phyloP scores from a whole-genome alignment of 2,329 filamentous ascomycete species.

The Scolecobasidium constrictum region DNA sequence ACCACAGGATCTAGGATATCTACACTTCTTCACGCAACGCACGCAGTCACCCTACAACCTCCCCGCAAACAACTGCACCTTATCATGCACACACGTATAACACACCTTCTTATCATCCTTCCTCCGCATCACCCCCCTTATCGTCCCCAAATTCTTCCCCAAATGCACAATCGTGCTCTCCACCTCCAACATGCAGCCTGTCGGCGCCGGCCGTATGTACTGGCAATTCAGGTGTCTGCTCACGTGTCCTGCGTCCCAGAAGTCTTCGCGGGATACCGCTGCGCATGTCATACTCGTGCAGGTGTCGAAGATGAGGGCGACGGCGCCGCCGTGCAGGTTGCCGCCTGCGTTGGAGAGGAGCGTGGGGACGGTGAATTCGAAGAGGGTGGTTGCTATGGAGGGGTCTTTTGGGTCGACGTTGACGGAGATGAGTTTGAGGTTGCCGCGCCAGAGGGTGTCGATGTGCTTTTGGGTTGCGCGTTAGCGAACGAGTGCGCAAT shows the following conservation, averaged over 20 bases:
- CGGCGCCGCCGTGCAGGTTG: slow-evolving; percentile 44
- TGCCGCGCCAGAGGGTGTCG: slow-evolving; percentile 19
- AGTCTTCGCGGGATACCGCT: slow-evolving; percentile 20
- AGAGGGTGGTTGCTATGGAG: slow-evolving; percentile 27
- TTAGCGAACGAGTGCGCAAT: neutral
- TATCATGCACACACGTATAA: slow-evolving; percentile 29
- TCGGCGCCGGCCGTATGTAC: slow-evolving; percentile 31
- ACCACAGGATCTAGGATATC: no score
- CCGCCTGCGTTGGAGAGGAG: slow-evolving; percentile 36
- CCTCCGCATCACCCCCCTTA: slow-evolving; percentile 29
- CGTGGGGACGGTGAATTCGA: slow-evolving; percentile 32
- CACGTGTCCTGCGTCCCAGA: slow-evolving; percentile 35
- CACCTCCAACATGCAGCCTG: slow-evolving; percentile 28
- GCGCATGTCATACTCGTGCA: slow-evolving; percentile 31
- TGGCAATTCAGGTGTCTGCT: slow-evolving; percentile 32
- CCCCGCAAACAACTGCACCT: no score
- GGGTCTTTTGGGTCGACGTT: slow-evolving; percentile 21
- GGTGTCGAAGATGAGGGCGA: slow-evolving; percentile 45
- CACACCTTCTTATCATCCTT: slow-evolving; percentile 23
- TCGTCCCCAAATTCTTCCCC: slow-evolving; percentile 29
- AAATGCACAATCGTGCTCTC: slow-evolving; percentile 34
- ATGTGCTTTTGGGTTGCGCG: slow-evolving; percentile 12
- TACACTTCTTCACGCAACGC: no score
- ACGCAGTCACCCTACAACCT: no score
- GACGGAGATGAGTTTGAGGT: slow-evolving; percentile 24